Evolutionary conservation across 2,329 filamentous ascomycete genomes (phyloP).

Genomic region (Calcarisporium arbuscula): DNA sequence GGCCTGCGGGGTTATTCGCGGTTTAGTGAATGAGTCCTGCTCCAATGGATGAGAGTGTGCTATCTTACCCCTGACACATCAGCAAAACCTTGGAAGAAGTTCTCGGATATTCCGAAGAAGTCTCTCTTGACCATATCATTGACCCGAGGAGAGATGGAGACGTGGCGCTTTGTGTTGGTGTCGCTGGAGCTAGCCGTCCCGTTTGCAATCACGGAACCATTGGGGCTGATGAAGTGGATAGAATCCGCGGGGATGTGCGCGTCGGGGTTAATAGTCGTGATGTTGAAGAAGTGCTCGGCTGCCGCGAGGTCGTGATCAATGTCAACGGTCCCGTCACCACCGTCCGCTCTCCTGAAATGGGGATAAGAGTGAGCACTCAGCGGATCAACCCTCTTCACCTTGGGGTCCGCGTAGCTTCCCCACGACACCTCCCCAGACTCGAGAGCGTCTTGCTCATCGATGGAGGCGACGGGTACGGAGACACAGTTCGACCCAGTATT

Average conservation of each 20-base stretch:
- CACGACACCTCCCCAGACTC: slow-evolving; percentile 6
- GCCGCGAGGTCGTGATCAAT: background rate
- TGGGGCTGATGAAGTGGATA: background rate
- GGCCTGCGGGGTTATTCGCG: too few relatives aligned
- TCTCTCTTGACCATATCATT: too few relatives aligned
- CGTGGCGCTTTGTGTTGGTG: too few relatives aligned
- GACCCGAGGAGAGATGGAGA: too few relatives aligned
- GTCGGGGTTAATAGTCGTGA: background rate
- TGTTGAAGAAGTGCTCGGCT: background rate
- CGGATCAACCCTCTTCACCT: background rate
- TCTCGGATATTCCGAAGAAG: too few relatives aligned
- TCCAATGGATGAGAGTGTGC: too few relatives aligned
- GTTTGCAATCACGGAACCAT: background rate
- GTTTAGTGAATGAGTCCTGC: too few relatives aligned
- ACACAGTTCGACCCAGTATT: background rate
- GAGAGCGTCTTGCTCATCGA: slow-evolving; percentile 2
- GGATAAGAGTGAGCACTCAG: too few relatives aligned
- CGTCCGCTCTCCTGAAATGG: background rate
- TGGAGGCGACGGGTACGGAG: background rate
- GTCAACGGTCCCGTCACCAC: background rate
- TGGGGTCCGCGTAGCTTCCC: slow-evolving; percentile 5
- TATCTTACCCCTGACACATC: too few relatives aligned
- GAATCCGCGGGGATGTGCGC: background rate
- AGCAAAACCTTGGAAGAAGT: too few relatives aligned
- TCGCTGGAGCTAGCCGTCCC: too few relatives aligned